Evolutionary conservation across 306 rosid genomes (phyloP), one percentile per base, ranked within the genome.

Genomic region (Astragalus glycyphyllos): DNA sequence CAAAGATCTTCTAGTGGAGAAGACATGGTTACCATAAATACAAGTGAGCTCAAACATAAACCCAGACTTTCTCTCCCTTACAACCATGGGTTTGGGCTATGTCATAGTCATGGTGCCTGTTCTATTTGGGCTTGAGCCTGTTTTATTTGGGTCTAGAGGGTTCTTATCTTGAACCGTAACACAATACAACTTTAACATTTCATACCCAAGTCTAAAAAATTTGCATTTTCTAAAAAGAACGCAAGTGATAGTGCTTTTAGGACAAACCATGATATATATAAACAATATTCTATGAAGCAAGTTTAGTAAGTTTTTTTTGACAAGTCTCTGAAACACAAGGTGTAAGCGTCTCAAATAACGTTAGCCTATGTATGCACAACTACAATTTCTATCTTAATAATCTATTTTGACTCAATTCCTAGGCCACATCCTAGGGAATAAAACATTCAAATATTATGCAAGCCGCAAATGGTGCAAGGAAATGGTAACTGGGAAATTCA

Each of bases 301-400:
- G 5, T 40, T 67, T 69, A 17, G 11, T 41, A 62, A 44, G 5
- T 45, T 8, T 37, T 37, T 37, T 37, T 37, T 5, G 0, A 3
- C 8, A 37, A 63, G 6, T 32, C 56, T 69, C 16, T 10, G 76
- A 40, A 65, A 34, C 55, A 44, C 12, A 61, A 53, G 68, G 68
- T n/a, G n/a, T n/a, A 11, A 47, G n/a, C 46, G 63, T 72, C 26
- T 56, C 35, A 58, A 58, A 60, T 6, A 29, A 66, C 7, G 65
- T 60, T 58, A 32, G 10, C 64, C 69, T 67, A 56, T 59, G 16
- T 62, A 68, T 83, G 53, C 69, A 72, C 65, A 73, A 68, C 77
- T 72, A 71, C 11, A 51, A 12, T 35, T 56, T 76, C 68, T 73
- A 62, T 51, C 29, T 68, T 62, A 34, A 47, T n/a, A 40, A 31